Percentiles rank a stretch among this genome's conserved stretches.
These are phyloP conservation scores for Micractinium conductrix DNA, from an alignment of 139 green algal species.

Conservation along the genomic window DNA sequence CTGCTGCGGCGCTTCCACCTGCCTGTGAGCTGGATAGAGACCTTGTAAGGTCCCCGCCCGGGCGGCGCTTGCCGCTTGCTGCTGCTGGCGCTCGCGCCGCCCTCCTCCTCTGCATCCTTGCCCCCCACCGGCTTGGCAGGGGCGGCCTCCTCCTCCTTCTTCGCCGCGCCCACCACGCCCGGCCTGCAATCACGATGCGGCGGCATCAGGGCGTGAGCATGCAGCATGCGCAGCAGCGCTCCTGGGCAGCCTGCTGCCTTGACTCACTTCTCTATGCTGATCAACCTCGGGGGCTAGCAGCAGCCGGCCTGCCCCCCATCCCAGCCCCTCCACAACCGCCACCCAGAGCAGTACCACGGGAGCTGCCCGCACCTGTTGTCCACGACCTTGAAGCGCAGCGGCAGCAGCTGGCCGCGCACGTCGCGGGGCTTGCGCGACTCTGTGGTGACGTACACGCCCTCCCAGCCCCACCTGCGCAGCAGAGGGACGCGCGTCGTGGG, in stretches of 20 bases:
- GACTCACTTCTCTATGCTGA: too few relatives aligned
- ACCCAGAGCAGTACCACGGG: too few relatives aligned
- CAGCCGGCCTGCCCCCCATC: too few relatives aligned
- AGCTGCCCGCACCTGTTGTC: too few relatives aligned
- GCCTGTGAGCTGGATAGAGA: conserved; percentile 75
- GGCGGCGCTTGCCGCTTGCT: conserved; percentile 5
- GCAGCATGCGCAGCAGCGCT: too few relatives aligned
- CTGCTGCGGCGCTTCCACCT: not conserved
- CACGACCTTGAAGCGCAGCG: conserved; percentile 69
- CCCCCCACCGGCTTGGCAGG: conserved; percentile 20
- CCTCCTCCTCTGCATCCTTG: conserved; percentile 31
- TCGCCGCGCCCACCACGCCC: not conserved
- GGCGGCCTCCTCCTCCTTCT: not conserved
- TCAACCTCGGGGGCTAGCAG: too few relatives aligned
- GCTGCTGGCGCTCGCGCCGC: not conserved
- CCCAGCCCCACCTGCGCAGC: conserved; percentile 51
- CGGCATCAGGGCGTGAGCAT: too few relatives aligned
- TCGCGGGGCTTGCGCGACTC: conserved; percentile 67
- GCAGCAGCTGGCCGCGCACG: conserved; percentile 77
- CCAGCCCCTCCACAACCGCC: too few relatives aligned
- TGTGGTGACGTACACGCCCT: conserved; percentile 75
- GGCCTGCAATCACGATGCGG: too few relatives aligned
- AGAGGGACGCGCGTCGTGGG: not conserved
- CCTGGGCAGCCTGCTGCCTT: too few relatives aligned
- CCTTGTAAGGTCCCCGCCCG: conserved; percentile 74